Evolutionary conservation across 179 eudicot genomes (phyloP).

Genomic region (Drosera spatulata): DNA sequence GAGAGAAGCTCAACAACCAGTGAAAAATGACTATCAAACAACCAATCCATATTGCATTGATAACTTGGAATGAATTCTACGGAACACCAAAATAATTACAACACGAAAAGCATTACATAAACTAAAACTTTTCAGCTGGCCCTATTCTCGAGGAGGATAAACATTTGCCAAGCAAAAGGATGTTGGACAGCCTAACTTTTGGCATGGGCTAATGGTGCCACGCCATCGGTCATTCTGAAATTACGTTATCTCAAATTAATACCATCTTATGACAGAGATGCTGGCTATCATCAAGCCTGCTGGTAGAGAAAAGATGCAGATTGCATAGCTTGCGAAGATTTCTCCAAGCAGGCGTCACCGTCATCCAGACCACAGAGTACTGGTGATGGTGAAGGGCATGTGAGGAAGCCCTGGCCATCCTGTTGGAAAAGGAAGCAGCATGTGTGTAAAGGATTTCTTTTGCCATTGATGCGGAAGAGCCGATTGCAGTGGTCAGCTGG

Average conservation of each 20-base stretch:
- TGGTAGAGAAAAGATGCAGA: not conserved
- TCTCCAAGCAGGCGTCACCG: not conserved
- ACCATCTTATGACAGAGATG: constrained; percentile 5
- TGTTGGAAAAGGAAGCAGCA: not conserved
- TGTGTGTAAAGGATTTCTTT: not conserved
- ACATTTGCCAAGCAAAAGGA: no score
- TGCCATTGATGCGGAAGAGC: not conserved
- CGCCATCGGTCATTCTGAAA: no score
- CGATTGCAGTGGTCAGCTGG: not conserved
- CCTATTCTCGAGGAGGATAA: no score
- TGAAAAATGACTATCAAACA: no score
- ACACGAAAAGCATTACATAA: no score
- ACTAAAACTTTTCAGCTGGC: no score
- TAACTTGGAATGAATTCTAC: no score
- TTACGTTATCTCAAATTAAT: no score
- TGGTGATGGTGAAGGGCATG: not conserved
- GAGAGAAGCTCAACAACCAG: constrained; percentile 3
- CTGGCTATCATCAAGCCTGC: constrained; percentile 1
- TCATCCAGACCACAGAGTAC: not conserved
- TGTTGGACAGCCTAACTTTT: no score
- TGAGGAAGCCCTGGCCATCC: not conserved
- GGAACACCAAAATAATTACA: no score
- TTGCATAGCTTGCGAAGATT: not conserved
- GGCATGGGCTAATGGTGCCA: no score
- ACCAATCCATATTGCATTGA: no score